Percentiles rank a stretch among this genome's conserved stretches.
phyloP scores from a whole-genome alignment of 306 rosid genomes.

The Oemleria cerasiformis region DNA sequence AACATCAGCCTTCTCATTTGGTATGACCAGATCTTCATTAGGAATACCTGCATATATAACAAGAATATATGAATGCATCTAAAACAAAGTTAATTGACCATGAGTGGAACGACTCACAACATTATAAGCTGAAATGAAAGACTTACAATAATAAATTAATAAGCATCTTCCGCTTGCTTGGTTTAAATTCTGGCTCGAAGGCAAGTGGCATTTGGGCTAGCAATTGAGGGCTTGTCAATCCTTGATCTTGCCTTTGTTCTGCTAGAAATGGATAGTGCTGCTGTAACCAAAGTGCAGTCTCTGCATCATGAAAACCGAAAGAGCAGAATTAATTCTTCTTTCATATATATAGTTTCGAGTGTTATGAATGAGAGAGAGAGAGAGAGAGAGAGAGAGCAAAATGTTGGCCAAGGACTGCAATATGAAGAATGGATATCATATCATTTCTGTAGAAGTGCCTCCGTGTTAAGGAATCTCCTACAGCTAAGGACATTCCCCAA shows the following conservation, averaged over 20 bases:
- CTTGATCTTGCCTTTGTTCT: not conserved
- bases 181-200: not conserved
- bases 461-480: no score
- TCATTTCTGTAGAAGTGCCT: not conserved
- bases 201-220: slow-evolving; percentile 28
- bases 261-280: slow-evolving; percentile 1
- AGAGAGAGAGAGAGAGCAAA: not conserved
- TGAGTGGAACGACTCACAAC: no score
- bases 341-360: not conserved
- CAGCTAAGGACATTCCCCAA: no score
- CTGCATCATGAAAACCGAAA: not conserved
- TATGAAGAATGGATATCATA: not conserved
- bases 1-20: not conserved
- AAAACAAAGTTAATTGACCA: no score
- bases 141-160: not conserved
- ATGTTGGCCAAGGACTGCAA: slow-evolving; percentile 7
- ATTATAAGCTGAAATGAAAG: no score
- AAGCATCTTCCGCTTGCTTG: not conserved
- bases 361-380: not conserved
- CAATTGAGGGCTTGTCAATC: slow-evolving; percentile 9
- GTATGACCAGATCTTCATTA: not conserved
- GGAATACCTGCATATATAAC: slow-evolving; percentile 9
- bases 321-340: not conserved
- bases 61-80: no score
- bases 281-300: slow-evolving; percentile 11